phyloP scores from a whole-genome alignment of 1,139 yeast species.

The Geotrichum macrosporum region DNA sequence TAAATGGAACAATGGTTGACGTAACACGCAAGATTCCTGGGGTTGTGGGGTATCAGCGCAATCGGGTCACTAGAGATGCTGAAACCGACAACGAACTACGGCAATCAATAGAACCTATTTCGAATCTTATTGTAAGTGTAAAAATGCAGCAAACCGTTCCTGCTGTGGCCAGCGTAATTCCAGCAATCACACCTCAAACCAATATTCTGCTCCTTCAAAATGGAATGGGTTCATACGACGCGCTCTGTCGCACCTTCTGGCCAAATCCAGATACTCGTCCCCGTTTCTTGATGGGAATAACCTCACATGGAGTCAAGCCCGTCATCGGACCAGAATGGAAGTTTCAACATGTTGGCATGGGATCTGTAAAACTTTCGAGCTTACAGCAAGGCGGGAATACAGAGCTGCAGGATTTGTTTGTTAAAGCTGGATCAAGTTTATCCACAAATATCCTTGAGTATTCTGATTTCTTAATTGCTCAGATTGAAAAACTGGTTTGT shows the following conservation, averaged over 20 bases:
- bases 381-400: too few relatives aligned
- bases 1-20: slow-evolving; percentile 21
- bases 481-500: slow-evolving; percentile 68
- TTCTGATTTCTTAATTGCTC: slow-evolving; percentile 56
- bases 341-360: slow-evolving; percentile 6
- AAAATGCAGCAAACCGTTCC: slow-evolving; percentile 54
- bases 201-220: slow-evolving; percentile 69
- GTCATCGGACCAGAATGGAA: slow-evolving; percentile 27
- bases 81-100: slow-evolving; percentile 12
- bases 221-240: slow-evolving; percentile 66
- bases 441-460: slow-evolving; percentile 48
- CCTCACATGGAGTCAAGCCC: slow-evolving; percentile 71
- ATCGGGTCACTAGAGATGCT: neutral
- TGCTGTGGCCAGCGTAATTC: slow-evolving; percentile 41
- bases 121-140: slow-evolving; percentile 56
- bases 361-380: slow-evolving; percentile 10
- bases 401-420: slow-evolving; percentile 11
- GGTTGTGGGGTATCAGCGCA: slow-evolving; percentile 29
- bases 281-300: slow-evolving; percentile 65
- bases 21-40: slow-evolving; percentile 33
- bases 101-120: slow-evolving; percentile 35
- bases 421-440: slow-evolving; percentile 30
- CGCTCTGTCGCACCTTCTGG: slow-evolving; percentile 54
- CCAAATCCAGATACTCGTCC: slow-evolving; percentile 48
- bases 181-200: slow-evolving; percentile 38